Evolutionary conservation across 306 rosid species (phyloP).

Genomic region (Vigna unguiculata): DNA sequence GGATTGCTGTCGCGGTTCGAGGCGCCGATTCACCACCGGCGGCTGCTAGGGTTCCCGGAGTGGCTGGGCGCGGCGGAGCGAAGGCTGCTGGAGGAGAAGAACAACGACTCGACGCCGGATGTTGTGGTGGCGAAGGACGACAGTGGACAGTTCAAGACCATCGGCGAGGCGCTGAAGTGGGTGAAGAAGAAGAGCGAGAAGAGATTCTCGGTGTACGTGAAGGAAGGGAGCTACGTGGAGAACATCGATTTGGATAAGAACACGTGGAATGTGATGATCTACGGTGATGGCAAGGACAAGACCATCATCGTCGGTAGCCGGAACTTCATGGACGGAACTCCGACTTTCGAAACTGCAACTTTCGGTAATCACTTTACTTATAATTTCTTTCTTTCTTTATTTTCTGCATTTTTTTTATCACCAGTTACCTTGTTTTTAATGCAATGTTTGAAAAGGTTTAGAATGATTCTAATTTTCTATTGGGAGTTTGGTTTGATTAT

Average conservation of each 20-base stretch:
- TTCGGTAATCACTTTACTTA: constrained; percentile 68
- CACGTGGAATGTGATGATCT: constrained; percentile 90
- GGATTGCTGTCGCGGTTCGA: constrained; percentile 50
- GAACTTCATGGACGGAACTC: constrained; percentile 75
- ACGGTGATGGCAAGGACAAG: constrained; percentile 75
- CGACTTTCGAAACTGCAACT: constrained; percentile 81
- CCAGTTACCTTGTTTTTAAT: neutral
- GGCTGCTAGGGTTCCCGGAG: constrained; percentile 67
- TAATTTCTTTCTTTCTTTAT: neutral
- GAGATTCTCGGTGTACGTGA: constrained; percentile 70
- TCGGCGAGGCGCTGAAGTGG: constrained; percentile 57
- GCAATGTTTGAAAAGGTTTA: neutral
- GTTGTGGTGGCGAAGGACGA: constrained; percentile 84
- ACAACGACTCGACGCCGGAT: constrained; percentile 32
- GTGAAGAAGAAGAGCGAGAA: constrained; percentile 69
- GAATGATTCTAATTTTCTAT: neutral
- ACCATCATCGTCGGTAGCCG: constrained; percentile 67
- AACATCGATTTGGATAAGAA: constrained; percentile 73
- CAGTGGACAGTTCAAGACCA: constrained; percentile 55
- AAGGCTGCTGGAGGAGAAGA: constrained; percentile 57
- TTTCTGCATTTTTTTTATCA: neutral
- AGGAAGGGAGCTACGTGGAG: constrained; percentile 77
- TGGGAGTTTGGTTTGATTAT: neutral
- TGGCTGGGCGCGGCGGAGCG: constrained; percentile 79
- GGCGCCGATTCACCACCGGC: constrained; percentile 66